phyloP scores from a whole-genome alignment of 805 yeast genomes.

The Monosporozyma servazzii region DNA sequence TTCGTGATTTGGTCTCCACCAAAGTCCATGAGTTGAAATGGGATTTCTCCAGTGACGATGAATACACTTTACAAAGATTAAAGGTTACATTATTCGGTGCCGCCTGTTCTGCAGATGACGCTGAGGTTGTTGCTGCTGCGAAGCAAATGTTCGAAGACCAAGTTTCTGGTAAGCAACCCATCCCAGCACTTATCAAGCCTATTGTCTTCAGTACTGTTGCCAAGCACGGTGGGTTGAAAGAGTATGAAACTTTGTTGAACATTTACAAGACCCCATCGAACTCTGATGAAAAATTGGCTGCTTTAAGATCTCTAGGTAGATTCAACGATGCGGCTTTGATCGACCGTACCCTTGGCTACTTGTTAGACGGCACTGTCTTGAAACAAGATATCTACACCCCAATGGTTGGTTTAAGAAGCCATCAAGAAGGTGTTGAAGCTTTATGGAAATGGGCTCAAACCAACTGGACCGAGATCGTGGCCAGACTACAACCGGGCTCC shows the following conservation, averaged over 20 bases:
- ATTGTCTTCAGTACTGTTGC: slow-evolving; percentile 58
- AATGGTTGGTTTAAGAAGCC: slow-evolving; percentile 58
- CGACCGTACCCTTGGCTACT: slow-evolving; percentile 44
- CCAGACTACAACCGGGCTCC: slow-evolving; percentile 68
- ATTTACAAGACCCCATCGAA: slow-evolving; percentile 51
- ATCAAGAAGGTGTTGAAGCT: slow-evolving; percentile 54
- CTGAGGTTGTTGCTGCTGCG: slow-evolving; percentile 39
- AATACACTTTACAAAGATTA: slow-evolving; percentile 54
- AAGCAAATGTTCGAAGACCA: slow-evolving; percentile 42
- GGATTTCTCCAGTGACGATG: slow-evolving; percentile 44
- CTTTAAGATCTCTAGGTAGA: slow-evolving; percentile 59
- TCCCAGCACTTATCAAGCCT: slow-evolving; percentile 64
- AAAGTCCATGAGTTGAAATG: slow-evolving; percentile 54
- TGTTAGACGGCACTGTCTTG: slow-evolving; percentile 50
- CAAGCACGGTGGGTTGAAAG: slow-evolving; percentile 47
- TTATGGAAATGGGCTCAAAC: slow-evolving; percentile 65
- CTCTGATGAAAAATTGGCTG: slow-evolving; percentile 58
- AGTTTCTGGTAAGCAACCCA: slow-evolving; percentile 53
- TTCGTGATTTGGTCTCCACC: slow-evolving; percentile 43
- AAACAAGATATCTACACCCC: slow-evolving; percentile 73
- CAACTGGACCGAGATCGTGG: slow-evolving; percentile 61
- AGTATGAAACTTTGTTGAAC: slow-evolving; percentile 51
- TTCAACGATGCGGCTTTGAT: slow-evolving; percentile 44
- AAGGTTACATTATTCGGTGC: slow-evolving; percentile 53
- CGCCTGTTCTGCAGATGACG: slow-evolving; percentile 46